Conservation (phyloP, 2,329 filamentous ascomycete genomes). For the Aspergillus luchuensis region DNA sequence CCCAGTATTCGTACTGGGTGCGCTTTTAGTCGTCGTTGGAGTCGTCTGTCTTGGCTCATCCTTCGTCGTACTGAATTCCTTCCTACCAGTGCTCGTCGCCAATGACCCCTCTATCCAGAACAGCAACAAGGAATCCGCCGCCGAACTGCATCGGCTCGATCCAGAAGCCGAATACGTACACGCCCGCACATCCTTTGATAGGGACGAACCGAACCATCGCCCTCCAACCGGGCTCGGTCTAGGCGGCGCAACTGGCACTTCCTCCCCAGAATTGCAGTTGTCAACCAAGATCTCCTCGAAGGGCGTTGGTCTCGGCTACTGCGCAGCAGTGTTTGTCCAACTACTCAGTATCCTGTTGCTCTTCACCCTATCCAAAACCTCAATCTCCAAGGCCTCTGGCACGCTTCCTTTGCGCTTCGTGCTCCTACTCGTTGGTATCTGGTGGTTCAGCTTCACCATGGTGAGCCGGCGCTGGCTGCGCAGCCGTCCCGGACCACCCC, state of each 20-base stretch:
- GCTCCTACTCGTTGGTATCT: constrained; percentile 76
- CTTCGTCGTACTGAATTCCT: constrained; percentile 89
- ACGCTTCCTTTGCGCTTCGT: constrained; percentile 80
- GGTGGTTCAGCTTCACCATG: constrained; percentile 87
- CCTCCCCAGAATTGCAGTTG: constrained; percentile 69
- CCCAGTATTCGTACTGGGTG: constrained; percentile 74
- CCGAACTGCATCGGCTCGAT: constrained; percentile 30
- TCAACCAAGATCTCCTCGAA: constrained; percentile 86
- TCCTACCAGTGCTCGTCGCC: constrained; percentile 81
- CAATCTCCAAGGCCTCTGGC: constrained; percentile 61
- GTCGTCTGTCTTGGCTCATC: constrained; percentile 89
- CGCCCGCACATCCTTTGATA: constrained; percentile 18
- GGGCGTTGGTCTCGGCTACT: constrained; percentile 86
- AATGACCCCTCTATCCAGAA: constrained; percentile 65
- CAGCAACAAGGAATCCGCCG: constrained; percentile 19
- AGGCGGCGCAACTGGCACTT: not conserved
- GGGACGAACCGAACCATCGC: constrained; percentile 13
- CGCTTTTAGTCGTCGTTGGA: constrained; percentile 77
- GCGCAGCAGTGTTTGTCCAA: constrained; percentile 79
- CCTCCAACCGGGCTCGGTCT: not conserved
- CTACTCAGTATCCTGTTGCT: constrained; percentile 76
- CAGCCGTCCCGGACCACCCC: constrained; percentile 77
- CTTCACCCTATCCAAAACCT: constrained; percentile 49
- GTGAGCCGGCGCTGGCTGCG: constrained; percentile 80
- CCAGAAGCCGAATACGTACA: constrained; percentile 17